These are phyloP conservation scores for Emiliania huxleyi DNA, from an alignment of 78 protist species.

Conservation along the genomic window DNA sequence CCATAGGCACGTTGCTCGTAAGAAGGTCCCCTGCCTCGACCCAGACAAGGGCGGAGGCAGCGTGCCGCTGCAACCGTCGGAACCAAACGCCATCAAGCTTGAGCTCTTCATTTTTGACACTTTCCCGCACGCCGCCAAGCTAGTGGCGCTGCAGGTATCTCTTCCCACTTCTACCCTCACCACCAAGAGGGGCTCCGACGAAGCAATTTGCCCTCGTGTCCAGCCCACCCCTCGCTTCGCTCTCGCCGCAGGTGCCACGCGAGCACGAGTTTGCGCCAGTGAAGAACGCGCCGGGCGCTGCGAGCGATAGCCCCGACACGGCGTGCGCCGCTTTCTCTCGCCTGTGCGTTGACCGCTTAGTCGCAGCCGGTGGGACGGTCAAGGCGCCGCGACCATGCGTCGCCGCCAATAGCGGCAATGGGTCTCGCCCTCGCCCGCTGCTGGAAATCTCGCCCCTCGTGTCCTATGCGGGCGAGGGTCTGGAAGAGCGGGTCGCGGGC, in stretches of 20 bases:
- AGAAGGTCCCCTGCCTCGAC: constrained; percentile 31
- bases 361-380: background rate
- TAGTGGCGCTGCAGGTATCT: constrained; percentile 1
- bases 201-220: too few relatives aligned
- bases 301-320: background rate
- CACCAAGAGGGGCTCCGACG: too few relatives aligned
- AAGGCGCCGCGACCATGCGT: background rate
- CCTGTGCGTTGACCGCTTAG: background rate
- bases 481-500: background rate
- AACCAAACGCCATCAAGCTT: constrained; percentile 41
- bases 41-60: background rate
- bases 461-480: background rate
- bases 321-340: background rate
- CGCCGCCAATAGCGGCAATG: too few relatives aligned
- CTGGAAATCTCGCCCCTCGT: background rate
- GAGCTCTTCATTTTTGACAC: constrained; percentile 61
- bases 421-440: too few relatives aligned
- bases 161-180: too few relatives aligned
- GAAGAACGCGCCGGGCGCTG: constrained; percentile 46
- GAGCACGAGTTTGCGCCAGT: constrained; percentile 48
- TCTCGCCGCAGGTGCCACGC: constrained; percentile 18
- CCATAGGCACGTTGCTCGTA: constrained; percentile 52
- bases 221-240: too few relatives aligned
- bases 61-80: background rate
- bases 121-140: background rate